phyloP scores from a whole-genome alignment of 2,329 filamentous ascomycete species.

The Fusarium proliferatum region DNA sequence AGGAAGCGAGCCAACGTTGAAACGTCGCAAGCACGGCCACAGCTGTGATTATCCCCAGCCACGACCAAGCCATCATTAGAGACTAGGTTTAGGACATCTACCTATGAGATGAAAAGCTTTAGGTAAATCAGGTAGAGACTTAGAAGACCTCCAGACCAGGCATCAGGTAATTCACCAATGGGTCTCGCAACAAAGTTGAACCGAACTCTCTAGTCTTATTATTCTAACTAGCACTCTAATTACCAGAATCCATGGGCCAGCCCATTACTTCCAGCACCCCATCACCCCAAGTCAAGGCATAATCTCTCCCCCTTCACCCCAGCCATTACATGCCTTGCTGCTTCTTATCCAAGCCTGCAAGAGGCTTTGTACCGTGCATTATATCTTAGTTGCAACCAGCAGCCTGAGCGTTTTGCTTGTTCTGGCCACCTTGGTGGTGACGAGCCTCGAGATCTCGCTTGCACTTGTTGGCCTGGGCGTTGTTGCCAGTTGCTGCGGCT shows the following conservation, averaged over 20 bases:
- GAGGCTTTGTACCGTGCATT: neutral
- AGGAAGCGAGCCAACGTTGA: neutral
- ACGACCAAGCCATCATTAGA: neutral
- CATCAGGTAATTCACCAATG: no score
- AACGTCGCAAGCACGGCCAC: neutral
- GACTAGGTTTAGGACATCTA: neutral
- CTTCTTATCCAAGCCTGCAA: fast-evolving
- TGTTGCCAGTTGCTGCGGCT: neutral
- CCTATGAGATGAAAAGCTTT: no score
- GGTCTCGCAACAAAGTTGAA: neutral
- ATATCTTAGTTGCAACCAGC: slow-evolving; percentile 11
- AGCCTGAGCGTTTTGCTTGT: slow-evolving; percentile 6
- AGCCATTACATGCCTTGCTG: neutral
- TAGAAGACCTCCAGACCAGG: fast-evolving
- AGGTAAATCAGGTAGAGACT: no score
- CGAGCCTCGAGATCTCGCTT: slow-evolving; percentile 8
- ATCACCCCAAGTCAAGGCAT: neutral
- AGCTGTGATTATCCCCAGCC: fast-evolving
- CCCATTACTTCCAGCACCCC: neutral
- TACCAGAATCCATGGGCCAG: slow-evolving; percentile 4
- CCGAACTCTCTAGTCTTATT: neutral
- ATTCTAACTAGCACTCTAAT: neutral
- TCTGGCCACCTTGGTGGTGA: slow-evolving; percentile 10
- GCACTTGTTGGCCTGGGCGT: neutral
- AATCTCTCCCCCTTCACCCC: neutral